phyloP scores from a whole-genome alignment of 805 yeast genomes.

The Metschnikowia drakensbergensis region DNA sequence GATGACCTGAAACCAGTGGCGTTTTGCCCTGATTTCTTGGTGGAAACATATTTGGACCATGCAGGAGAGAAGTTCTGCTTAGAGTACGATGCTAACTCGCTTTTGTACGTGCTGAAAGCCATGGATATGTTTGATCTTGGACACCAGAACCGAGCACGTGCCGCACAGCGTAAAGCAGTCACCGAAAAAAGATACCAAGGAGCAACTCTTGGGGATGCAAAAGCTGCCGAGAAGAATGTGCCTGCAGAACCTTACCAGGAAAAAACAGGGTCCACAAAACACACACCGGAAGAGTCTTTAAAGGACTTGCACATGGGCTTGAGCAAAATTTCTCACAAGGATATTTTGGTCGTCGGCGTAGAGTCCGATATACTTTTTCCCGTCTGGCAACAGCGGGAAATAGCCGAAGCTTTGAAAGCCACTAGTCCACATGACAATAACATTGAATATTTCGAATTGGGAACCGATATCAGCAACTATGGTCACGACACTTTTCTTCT shows the following conservation, averaged over 20 bases:
- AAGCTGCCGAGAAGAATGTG: constrained; percentile 20
- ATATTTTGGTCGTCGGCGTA: constrained; percentile 82
- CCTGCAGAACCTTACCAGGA: constrained; percentile 54
- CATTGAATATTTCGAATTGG: constrained; percentile 66
- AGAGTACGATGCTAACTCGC: constrained; percentile 87
- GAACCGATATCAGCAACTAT: constrained; percentile 70
- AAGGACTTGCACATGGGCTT: constrained; percentile 67
- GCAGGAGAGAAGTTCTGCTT: constrained; percentile 92
- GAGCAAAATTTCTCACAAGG: constrained; percentile 55
- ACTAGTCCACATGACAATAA: constrained; percentile 24
- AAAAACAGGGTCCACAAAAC: constrained; percentile 43
- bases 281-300: constrained; percentile 52
- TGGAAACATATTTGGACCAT: constrained; percentile 90
- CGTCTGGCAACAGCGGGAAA: constrained; percentile 89
- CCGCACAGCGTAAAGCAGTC: constrained; percentile 37
- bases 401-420: constrained; percentile 52
- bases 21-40: constrained; percentile 86
- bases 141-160: constrained; percentile 39
- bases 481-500: constrained; percentile 91
- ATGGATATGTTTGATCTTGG: constrained; percentile 93
- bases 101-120: constrained; percentile 83
- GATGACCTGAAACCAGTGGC: constrained; percentile 79
- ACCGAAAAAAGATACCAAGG: constrained; percentile 24
- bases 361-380: constrained; percentile 90
- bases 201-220: constrained; percentile 6